A percentile compares a stretch with the other conserved stretches of the same genome.
Conservation (phyloP, 2,329 filamentous ascomycete species). For the Alternaria longipes region DNA sequence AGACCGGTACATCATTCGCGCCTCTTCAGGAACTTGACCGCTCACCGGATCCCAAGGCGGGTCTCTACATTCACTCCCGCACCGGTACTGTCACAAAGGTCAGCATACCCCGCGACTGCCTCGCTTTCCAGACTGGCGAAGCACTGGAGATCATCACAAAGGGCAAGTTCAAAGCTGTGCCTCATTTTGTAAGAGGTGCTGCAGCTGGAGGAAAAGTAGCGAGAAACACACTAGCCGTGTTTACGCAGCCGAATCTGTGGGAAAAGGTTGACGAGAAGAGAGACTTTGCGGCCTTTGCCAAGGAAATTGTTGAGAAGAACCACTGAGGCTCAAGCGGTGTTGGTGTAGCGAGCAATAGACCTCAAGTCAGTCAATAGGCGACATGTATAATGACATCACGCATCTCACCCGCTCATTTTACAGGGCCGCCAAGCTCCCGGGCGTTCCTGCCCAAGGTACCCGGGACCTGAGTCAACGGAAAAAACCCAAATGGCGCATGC, state of each 20-base stretch:
- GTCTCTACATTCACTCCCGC: slow-evolving; percentile 93
- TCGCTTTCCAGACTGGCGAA: slow-evolving; percentile 96
- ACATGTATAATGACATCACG: slow-evolving; percentile 23
- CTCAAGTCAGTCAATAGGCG: not conserved
- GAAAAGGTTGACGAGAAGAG: slow-evolving; percentile 77
- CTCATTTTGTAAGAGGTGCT: slow-evolving; percentile 90
- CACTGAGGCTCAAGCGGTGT: slow-evolving; percentile 39
- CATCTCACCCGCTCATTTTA: not conserved
- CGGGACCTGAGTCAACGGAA: not conserved
- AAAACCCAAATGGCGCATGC: not conserved
- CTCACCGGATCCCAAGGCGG: slow-evolving; percentile 84
- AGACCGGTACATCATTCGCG: slow-evolving; percentile 46
- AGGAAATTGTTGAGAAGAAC: slow-evolving; percentile 59
- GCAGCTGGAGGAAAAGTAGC: slow-evolving; percentile 56
- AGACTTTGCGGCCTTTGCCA: slow-evolving; percentile 80
- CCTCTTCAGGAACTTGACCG: slow-evolving; percentile 74
- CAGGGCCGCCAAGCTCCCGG: not conserved
- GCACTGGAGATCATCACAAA: slow-evolving; percentile 88
- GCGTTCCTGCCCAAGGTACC: not conserved
- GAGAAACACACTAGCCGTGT: slow-evolving; percentile 89
- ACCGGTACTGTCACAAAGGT: slow-evolving; percentile 87
- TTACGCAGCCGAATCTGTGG: slow-evolving; percentile 93
- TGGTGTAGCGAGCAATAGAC: not conserved
- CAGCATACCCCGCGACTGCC: slow-evolving; percentile 86
- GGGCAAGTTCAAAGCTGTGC: slow-evolving; percentile 93